Conservation (phyloP, 2,329 filamentous ascomycete genomes). For the Emericellopsis cladophorae region DNA sequence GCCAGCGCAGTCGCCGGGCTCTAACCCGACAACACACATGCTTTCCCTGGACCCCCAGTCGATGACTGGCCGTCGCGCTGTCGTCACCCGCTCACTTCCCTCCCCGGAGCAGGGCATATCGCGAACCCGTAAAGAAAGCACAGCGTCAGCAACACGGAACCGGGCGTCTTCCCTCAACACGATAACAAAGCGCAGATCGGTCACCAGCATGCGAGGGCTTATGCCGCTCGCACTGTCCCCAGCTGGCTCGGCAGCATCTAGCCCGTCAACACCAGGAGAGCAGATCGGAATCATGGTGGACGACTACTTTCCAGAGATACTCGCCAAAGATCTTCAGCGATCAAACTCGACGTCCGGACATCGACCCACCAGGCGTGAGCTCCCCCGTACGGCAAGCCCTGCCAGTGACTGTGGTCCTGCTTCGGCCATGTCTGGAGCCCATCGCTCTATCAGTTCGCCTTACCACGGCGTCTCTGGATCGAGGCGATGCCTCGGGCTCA, state of each 20-base stretch:
- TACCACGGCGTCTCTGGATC: constrained; percentile 16
- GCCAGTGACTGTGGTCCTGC: constrained; percentile 7
- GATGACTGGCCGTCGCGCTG: no score
- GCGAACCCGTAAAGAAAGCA: no score
- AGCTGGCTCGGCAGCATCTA: constrained; percentile 9
- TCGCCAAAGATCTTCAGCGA: constrained; percentile 39
- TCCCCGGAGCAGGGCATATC: no score
- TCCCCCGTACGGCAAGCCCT: no score
- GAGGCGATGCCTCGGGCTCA: constrained; percentile 18
- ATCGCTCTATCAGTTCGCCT: constrained; percentile 10
- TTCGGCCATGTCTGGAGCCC: constrained; percentile 6
- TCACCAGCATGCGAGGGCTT: constrained; percentile 24
- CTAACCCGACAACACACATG: no score
- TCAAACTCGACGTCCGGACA: constrained; percentile 29
- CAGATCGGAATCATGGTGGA: constrained; percentile 15
- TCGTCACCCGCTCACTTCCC: no score
- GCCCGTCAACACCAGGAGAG: constrained; percentile 9
- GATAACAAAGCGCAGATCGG: constrained; percentile 14
- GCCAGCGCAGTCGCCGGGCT: no score
- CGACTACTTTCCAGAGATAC: constrained; percentile 40
- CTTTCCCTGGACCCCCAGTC: no score
- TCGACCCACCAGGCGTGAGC: no score
- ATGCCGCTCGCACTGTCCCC: constrained; percentile 22
- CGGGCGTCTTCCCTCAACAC: background rate
- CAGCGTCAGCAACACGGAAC: background rate